phyloP scores from a whole-genome alignment of 148 eudicot species.

The Camellia granthamiana region DNA sequence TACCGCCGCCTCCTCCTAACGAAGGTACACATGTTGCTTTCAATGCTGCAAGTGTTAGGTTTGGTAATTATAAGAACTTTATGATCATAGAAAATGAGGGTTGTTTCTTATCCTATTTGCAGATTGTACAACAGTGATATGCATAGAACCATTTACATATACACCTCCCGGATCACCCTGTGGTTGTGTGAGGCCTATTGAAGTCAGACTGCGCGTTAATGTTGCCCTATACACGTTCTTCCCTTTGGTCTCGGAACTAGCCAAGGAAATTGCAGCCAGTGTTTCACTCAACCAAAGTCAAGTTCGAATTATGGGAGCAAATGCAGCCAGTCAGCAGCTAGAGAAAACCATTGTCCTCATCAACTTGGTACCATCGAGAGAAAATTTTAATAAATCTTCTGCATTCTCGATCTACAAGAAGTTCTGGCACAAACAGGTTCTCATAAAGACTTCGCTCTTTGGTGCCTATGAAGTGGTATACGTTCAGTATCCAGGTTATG shows the following conservation, averaged over 20 bases:
- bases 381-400: slow-evolving; percentile 38
- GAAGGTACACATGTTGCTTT: slow-evolving; percentile 44
- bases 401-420: slow-evolving; percentile 58
- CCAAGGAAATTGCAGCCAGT: slow-evolving; percentile 60
- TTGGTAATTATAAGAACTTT: not conserved
- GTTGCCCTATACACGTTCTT: slow-evolving; percentile 67
- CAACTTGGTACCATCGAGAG: slow-evolving; percentile 62
- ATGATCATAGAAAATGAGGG: not conserved
- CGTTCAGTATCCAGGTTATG: slow-evolving; percentile 85
- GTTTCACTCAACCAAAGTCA: slow-evolving; percentile 65
- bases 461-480: slow-evolving; percentile 77
- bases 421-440: slow-evolving; percentile 65
- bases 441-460: slow-evolving; percentile 52
- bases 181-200: slow-evolving; percentile 91
- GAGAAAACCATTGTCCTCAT: slow-evolving; percentile 64
- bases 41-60: not conserved
- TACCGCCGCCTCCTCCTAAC: slow-evolving; percentile 83
- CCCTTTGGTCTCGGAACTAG: slow-evolving; percentile 74
- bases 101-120: slow-evolving; percentile 14
- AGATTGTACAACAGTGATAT: slow-evolving; percentile 70
- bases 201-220: slow-evolving; percentile 53
- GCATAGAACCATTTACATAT: slow-evolving; percentile 77
- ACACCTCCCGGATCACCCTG: slow-evolving; percentile 72
- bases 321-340: slow-evolving; percentile 65
- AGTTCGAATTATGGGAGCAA: slow-evolving; percentile 89